Conservation (phyloP, 2,329 filamentous ascomycete species). For the Xylaria sp. region DNA sequence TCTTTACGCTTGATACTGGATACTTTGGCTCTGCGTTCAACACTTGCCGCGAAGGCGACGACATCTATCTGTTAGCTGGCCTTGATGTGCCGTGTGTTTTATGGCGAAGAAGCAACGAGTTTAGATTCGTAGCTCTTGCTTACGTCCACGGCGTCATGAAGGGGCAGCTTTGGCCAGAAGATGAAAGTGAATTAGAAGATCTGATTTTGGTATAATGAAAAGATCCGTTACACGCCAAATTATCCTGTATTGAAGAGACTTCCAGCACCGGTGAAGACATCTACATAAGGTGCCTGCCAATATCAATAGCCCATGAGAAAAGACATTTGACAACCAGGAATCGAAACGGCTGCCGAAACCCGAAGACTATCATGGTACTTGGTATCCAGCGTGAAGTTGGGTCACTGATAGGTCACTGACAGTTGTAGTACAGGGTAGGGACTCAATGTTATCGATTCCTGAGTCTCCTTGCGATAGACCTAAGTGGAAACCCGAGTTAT, state of each 20-base stretch:
- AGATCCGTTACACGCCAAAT: background rate
- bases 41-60: slow-evolving; percentile 13
- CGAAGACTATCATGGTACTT: too few relatives aligned
- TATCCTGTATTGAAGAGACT: background rate
- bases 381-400: too few relatives aligned
- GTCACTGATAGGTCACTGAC: too few relatives aligned
- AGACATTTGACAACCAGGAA: too few relatives aligned
- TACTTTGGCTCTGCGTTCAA: slow-evolving; percentile 23
- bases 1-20: slow-evolving; percentile 20
- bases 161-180: slow-evolving; percentile 28
- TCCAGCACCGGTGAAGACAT: too few relatives aligned
- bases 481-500: too few relatives aligned
- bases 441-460: too few relatives aligned
- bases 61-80: slow-evolving; percentile 22
- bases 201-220: slow-evolving; percentile 20
- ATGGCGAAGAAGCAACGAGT: background rate
- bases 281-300: too few relatives aligned
- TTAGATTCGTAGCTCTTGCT: slow-evolving; percentile 24
- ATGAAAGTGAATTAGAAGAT: slow-evolving; percentile 18
- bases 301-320: background rate
- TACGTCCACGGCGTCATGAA: slow-evolving; percentile 22
- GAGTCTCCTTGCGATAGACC: too few relatives aligned
- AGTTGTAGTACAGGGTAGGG: too few relatives aligned
- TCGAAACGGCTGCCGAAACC: background rate
- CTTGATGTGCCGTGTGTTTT: slow-evolving; percentile 16